Evolutionary conservation across 768 basidiomycete genomes (phyloP), one percentile per base, ranked within the genome.

Genomic region (Amanita brunnescens): DNA sequence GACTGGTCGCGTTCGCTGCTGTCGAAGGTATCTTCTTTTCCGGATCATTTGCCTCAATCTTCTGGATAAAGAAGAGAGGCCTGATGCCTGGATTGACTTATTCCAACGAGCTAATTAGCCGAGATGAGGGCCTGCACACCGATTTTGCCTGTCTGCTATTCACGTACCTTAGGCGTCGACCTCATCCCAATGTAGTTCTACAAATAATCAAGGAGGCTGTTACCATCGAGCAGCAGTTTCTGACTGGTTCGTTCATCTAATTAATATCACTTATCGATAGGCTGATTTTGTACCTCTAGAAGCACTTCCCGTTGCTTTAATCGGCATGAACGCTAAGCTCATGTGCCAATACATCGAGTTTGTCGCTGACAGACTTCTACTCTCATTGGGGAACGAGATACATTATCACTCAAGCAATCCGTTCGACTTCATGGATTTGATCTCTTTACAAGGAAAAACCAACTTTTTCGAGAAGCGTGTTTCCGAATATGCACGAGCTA

Each of bases 1-100:
- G 94, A 20, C 75, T 98, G 2, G 77, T 98, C 40, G 94, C 94
- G 1, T 97, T 97, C 59, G 94, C 94, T 7, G 93, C 93, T 1
- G 94, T 98, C 13, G 94, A 98, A 66, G 94, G 94, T 35, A 91
- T 98, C 49, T 97, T 97, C 73, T 97, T 98, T 69, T 95, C 91
- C 0, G 95, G 91, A 1, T 91, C 89, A 2, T 94, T 95, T 57
- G 91, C 94, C 0, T 82, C 91, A 30, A 91, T 98, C 61, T 98
- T 97, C 68, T 97, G 94, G 95, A 64, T 98, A 57, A 98, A 97
- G 79, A 97, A 97, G 71, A 83, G 95, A 5, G 95, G 94, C 4
- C 75, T 97, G 16, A 96, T 96, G 93, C 94, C 94, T 18, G 95
- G 94, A 13, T 74, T 98, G 20, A 91, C 94, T 0, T 96, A 95